Conservation (phyloP, 306 rosid species). For the Aeschynomene evenia region DNA sequence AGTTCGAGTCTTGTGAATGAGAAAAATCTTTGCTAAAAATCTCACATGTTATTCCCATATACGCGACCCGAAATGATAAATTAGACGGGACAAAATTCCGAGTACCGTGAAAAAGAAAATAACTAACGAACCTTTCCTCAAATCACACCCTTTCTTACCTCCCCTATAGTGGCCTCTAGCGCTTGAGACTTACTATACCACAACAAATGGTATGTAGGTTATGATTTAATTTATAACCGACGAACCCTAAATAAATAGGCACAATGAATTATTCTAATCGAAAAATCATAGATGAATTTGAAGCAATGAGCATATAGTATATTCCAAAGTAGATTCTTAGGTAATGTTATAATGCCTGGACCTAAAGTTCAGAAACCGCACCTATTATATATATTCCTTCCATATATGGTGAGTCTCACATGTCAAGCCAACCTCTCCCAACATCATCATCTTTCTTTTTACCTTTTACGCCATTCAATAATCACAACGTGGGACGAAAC, state of each 20-base stretch:
- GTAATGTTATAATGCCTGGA: background rate
- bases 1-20: too few species aligned
- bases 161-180: too few species aligned
- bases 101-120: too few species aligned
- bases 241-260: background rate
- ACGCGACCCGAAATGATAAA: too few species aligned
- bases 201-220: background rate
- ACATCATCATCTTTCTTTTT: background rate
- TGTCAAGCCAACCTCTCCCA: background rate
- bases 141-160: too few species aligned
- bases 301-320: conserved; percentile 17
- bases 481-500: conserved; percentile 10
- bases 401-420: conserved; percentile 28
- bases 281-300: background rate
- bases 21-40: too few species aligned
- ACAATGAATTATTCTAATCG: background rate
- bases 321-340: conserved; percentile 9
- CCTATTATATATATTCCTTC: background rate
- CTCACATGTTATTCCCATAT: too few species aligned
- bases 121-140: too few species aligned
- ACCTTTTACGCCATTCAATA: background rate
- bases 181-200: too few species aligned
- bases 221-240: background rate
- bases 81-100: too few species aligned
- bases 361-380: conserved; percentile 2